A percentile compares a stretch with the other conserved stretches of the same genome.
These are phyloP conservation scores for Discostella stelligera DNA, from an alignment of 352 stramenopile species.

Conservation along the genomic window DNA sequence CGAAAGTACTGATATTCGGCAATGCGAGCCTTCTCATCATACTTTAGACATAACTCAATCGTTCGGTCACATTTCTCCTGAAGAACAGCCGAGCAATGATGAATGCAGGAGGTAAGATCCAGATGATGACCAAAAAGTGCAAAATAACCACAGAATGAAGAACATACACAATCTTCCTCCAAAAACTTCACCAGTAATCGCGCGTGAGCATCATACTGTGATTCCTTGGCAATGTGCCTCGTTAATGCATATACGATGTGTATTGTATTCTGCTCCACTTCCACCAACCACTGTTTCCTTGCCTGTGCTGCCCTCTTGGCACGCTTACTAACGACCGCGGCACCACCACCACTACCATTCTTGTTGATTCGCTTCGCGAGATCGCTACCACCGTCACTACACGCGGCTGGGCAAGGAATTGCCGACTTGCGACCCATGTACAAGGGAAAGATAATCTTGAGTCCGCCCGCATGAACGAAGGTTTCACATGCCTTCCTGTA, in stretches of 20 bases:
- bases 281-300: slow-evolving; percentile 59
- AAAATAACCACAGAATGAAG: not conserved
- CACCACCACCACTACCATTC: not conserved
- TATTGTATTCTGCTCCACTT: slow-evolving; percentile 58
- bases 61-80: slow-evolving; percentile 67
- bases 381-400: slow-evolving; percentile 46
- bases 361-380: slow-evolving; percentile 29
- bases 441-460: slow-evolving; percentile 73
- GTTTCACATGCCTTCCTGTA: slow-evolving; percentile 65
- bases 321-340: slow-evolving; percentile 28
- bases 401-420: slow-evolving; percentile 57
- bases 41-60: slow-evolving; percentile 70
- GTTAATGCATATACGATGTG: slow-evolving; percentile 74
- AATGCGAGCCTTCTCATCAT: slow-evolving; percentile 65
- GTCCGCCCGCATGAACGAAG: slow-evolving; percentile 57
- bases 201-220: slow-evolving; percentile 61
- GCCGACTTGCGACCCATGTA: slow-evolving; percentile 57
- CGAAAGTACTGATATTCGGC: slow-evolving; percentile 75
- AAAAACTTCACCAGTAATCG: slow-evolving; percentile 77
- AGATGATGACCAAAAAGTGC: not conserved
- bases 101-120: not conserved
- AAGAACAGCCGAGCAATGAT: not conserved
- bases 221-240: slow-evolving; percentile 61
- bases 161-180: slow-evolving; percentile 65
- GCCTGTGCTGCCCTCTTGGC: slow-evolving; percentile 51